Percentiles rank a stretch among this genome's conserved stretches.
These are phyloP conservation scores for Umbelopsis sp. DNA, from an alignment of 371 early-diverging fungal genomes.

Conservation along the genomic window DNA sequence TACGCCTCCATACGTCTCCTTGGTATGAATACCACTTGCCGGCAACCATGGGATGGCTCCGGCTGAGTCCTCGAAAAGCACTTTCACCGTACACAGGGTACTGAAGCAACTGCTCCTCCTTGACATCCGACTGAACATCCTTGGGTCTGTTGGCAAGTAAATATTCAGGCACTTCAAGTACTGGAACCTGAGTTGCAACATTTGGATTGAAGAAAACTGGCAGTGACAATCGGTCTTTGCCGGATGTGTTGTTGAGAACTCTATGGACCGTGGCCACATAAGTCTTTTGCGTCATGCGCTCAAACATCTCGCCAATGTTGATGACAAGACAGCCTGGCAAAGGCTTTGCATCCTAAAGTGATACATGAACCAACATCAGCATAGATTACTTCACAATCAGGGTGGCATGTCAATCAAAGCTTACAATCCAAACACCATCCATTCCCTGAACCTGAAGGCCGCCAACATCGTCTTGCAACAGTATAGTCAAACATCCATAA, in stretches of 20 bases:
- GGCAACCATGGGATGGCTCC: constrained; percentile 35
- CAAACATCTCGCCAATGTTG: constrained; percentile 69
- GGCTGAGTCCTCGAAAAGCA: constrained; percentile 30
- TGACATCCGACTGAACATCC: constrained; percentile 33
- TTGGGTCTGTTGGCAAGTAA: background rate
- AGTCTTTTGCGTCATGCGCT: constrained; percentile 53
- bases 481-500: constrained; percentile 58
- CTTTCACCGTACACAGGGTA: constrained; percentile 41
- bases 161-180: constrained; percentile 22
- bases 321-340: constrained; percentile 66
- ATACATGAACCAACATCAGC: background rate
- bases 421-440: constrained; percentile 59
- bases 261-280: constrained; percentile 67
- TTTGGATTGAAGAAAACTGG: constrained; percentile 57
- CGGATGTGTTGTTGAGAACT: constrained; percentile 57
- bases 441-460: constrained; percentile 68
- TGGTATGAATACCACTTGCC: constrained; percentile 32
- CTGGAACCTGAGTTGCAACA: constrained; percentile 42
- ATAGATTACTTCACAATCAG: background rate
- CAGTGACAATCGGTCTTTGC: constrained; percentile 53
- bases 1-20: background rate
- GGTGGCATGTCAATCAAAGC: background rate
- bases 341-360: constrained; percentile 50
- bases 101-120: constrained; percentile 37
- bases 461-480: constrained; percentile 63